Conservation (phyloP, 805 yeast genomes). For the Saccharomycopsis capsularis region DNA sequence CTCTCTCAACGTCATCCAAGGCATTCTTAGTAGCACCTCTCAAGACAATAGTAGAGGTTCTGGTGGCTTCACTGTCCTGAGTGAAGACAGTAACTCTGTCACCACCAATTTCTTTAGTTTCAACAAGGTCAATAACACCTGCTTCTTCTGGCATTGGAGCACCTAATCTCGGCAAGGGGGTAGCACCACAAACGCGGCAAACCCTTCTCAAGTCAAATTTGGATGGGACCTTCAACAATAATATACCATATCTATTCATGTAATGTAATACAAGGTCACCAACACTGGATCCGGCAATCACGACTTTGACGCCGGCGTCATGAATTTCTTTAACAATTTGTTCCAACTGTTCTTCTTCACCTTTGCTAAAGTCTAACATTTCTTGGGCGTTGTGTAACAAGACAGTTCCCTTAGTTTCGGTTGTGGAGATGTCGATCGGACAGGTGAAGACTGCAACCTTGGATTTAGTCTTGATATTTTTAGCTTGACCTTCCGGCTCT, state of each 20-base stretch:
- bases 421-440: slow-evolving; percentile 89
- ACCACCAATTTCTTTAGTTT: slow-evolving; percentile 92
- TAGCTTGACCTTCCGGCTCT: slow-evolving; percentile 91
- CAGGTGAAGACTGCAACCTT: slow-evolving; percentile 91
- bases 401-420: slow-evolving; percentile 99
- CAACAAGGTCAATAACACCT: slow-evolving; percentile 82
- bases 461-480: slow-evolving; percentile 51
- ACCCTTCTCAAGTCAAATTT: slow-evolving; percentile 92
- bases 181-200: slow-evolving; percentile 95
- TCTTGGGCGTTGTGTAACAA: slow-evolving; percentile 92
- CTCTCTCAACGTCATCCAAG: slow-evolving; percentile 92
- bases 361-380: slow-evolving; percentile 92
- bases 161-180: slow-evolving; percentile 89
- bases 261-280: slow-evolving; percentile 94
- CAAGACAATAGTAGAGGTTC: slow-evolving; percentile 86
- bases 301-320: slow-evolving; percentile 80
- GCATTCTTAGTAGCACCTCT: slow-evolving; percentile 95
- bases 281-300: slow-evolving; percentile 89
- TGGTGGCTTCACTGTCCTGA: slow-evolving; percentile 59
- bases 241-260: slow-evolving; percentile 75
- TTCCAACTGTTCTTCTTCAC: slow-evolving; percentile 92
- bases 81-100: slow-evolving; percentile 92
- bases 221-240: slow-evolving; percentile 84
- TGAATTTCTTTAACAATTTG: slow-evolving; percentile 72
- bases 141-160: slow-evolving; percentile 94